Conservation (phyloP, 1,139 yeast species). For the Sugiyamaella sp. region DNA sequence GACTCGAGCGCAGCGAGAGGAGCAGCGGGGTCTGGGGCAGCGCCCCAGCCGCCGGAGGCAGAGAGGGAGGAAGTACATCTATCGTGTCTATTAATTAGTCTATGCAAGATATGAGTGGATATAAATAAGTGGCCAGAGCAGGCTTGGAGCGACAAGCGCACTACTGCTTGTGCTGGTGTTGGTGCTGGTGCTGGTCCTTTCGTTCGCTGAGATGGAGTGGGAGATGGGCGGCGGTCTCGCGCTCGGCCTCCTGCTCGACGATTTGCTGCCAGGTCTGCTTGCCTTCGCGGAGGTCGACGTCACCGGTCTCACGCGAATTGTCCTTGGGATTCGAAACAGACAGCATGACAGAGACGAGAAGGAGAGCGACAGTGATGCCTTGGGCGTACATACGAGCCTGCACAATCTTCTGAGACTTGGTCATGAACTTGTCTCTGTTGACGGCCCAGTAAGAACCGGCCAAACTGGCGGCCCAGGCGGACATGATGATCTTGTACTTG, state of each 20-base stretch:
- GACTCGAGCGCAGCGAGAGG: constrained; percentile 5
- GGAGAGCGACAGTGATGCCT: constrained; percentile 54
- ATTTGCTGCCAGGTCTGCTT: constrained; percentile 38
- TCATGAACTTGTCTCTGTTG: constrained; percentile 75
- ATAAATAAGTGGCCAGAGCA: constrained; percentile 5
- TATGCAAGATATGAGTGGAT: background rate
- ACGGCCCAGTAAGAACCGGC: constrained; percentile 81
- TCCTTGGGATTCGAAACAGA: constrained; percentile 28
- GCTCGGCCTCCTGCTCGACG: constrained; percentile 36
- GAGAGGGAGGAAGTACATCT: background rate
- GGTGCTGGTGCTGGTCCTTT: background rate
- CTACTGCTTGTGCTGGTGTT: background rate
- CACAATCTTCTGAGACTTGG: constrained; percentile 81
- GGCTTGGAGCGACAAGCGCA: background rate
- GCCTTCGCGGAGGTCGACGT: constrained; percentile 20
- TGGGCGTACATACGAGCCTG: constrained; percentile 97
- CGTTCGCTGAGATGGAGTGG: constrained; percentile 27
- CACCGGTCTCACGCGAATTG: constrained; percentile 12
- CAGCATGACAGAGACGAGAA: constrained; percentile 41
- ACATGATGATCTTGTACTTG: constrained; percentile 76
- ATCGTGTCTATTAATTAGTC: constrained; percentile 1
- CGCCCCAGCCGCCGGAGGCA: constrained; percentile 6
- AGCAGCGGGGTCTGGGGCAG: constrained; percentile 2
- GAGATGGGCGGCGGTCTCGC: constrained; percentile 32
- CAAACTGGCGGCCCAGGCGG: constrained; percentile 85